Base-by-base conservation (phyloP, 345 rosid species). In the Mangifera indica region DNA sequence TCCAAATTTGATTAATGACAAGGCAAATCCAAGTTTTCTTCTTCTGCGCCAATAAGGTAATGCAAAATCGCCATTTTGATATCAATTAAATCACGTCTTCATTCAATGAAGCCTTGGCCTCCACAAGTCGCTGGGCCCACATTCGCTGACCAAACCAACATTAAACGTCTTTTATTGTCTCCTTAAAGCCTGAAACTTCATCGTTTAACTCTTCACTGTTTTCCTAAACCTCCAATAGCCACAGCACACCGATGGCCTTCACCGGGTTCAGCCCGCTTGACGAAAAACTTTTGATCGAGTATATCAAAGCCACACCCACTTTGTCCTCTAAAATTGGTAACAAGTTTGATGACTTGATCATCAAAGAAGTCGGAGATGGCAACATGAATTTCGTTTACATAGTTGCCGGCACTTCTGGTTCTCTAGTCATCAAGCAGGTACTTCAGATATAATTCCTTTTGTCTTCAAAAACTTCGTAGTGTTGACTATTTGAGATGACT, bases 281-380 rank as follows among this genome's bases (percentile, higher is more conserved):
- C 72, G 98, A 91, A 80, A 86, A 91, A 60, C 80, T 88, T 7
- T 81, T 95, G 73, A 52, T 84, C 34, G 98, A 92, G 10, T 92
- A 95, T 86, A 84, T 95, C 6, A 85, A 80, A 80, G 80, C 87
- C 11, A 95, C 91, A 2, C 96, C 98, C 60, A 76, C 87, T 66
- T 82, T 95, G 69, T 87, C 93, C 14, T 85, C 89, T 13, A 87
- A 75, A 81, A 62, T 92, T 25, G 89, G 88, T 10, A 74, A 80
- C 76, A 81, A 76, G 56, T 84, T 61, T 75, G 94, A 88, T 18
- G 89, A 82, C 72, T 80, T 92, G 83, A 71, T 80, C 61, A 86
- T 91, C 66, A 86, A 83, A 74, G 99, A 95, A 84, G 97, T 95
- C 37, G 99, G 99, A 63, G 99, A 95, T 78, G 99, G 99, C 64